Percentiles rank a stretch among this genome's conserved stretches.
Conservation (phyloP, 2,329 filamentous ascomycete species). For the Cytospora mali region DNA sequence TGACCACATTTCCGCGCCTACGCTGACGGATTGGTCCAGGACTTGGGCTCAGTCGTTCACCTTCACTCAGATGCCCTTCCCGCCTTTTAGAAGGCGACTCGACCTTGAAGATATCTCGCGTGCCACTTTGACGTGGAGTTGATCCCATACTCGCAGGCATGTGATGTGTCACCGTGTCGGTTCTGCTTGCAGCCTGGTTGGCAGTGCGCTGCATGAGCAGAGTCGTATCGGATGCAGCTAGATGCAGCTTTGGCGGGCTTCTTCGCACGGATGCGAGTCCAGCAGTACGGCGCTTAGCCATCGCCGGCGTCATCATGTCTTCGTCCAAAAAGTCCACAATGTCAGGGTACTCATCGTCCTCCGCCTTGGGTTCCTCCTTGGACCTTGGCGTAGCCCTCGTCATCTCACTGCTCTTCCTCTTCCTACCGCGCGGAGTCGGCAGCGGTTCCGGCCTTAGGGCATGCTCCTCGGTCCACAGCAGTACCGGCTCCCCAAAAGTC, state of each 20-base stretch:
- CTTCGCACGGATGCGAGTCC: slow-evolving; percentile 42
- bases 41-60: slow-evolving; percentile 23
- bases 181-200: slow-evolving; percentile 32
- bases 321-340: slow-evolving; percentile 49
- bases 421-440: slow-evolving; percentile 46
- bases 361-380: slow-evolving; percentile 34
- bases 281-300: slow-evolving; percentile 32
- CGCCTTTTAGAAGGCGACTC: slow-evolving; percentile 27
- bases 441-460: slow-evolving; percentile 43
- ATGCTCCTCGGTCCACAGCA: slow-evolving; percentile 48
- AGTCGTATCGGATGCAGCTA: slow-evolving; percentile 21
- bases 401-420: slow-evolving; percentile 56
- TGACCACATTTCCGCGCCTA: slow-evolving; percentile 43
- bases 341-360: slow-evolving; percentile 54
- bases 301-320: slow-evolving; percentile 33
- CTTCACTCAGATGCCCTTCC: not conserved
- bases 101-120: slow-evolving; percentile 1
- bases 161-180: slow-evolving; percentile 29
- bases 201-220: slow-evolving; percentile 31
- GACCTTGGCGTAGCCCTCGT: slow-evolving; percentile 35
- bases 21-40: slow-evolving; percentile 31
- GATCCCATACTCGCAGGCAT: slow-evolving; percentile 14
- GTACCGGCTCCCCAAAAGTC: slow-evolving; percentile 42
- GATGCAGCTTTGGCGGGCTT: slow-evolving; percentile 19
- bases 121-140: slow-evolving; percentile 3